Percentiles rank a stretch among this genome's conserved stretches.
These are phyloP conservation scores for Wickerhamiella kazuoi DNA, from an alignment of 805 yeast species.

Conservation along the genomic window DNA sequence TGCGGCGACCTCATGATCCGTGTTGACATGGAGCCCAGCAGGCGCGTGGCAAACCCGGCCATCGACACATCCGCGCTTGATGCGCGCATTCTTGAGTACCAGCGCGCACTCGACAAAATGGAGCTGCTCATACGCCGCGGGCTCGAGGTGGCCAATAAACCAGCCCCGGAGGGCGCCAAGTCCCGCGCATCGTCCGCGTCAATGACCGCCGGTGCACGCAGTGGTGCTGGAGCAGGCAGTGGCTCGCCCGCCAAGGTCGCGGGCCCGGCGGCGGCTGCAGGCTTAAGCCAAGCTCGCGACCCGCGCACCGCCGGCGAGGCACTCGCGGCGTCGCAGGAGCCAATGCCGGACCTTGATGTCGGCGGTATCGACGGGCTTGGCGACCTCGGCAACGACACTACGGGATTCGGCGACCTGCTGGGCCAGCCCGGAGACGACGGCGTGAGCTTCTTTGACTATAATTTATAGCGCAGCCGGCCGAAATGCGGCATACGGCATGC, in stretches of 20 bases:
- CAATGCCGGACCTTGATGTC: neutral
- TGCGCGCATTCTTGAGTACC: slow-evolving; percentile 8
- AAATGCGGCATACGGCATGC: too few relatives aligned
- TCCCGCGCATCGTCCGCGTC: too few relatives aligned
- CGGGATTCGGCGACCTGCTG: neutral
- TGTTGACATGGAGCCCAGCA: slow-evolving; percentile 13
- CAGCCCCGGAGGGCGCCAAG: neutral
- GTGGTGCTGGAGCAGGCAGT: neutral
- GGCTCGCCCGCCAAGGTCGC: neutral
- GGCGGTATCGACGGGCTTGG: neutral
- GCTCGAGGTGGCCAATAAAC: neutral
- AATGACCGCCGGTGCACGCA: neutral
- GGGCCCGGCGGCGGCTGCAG: neutral
- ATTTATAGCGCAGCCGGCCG: neutral
- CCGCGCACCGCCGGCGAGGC: neutral
- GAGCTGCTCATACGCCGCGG: slow-evolving; percentile 4
- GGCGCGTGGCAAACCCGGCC: slow-evolving; percentile 13
- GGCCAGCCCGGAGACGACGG: neutral
- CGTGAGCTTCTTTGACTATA: neutral
- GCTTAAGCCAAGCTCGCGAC: neutral
- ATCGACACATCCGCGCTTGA: slow-evolving; percentile 10
- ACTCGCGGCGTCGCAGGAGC: neutral
- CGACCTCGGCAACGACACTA: neutral
- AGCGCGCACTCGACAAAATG: slow-evolving; percentile 6
- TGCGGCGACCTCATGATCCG: slow-evolving; percentile 14